Conservation (phyloP, 2,329 filamentous ascomycete species). For the Dothideomycetes sp. region DNA sequence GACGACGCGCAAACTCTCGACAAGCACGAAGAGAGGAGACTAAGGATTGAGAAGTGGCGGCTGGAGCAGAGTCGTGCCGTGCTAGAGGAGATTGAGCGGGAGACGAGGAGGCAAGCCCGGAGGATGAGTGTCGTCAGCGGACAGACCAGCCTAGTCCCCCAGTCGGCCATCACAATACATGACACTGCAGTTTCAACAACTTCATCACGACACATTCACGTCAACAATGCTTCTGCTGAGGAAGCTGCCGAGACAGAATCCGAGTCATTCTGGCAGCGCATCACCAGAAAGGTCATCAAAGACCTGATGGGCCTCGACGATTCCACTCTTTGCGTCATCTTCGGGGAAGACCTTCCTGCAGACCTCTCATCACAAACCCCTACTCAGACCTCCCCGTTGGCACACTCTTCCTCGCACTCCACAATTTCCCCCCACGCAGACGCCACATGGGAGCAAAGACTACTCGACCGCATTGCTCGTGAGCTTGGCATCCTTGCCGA, state of each 20-base stretch:
- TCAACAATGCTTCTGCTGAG: neutral
- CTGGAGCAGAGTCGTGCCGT: constrained; percentile 80
- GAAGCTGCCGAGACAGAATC: constrained; percentile 34
- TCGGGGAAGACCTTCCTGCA: constrained; percentile 63
- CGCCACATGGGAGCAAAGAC: constrained; percentile 58
- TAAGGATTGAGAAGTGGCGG: constrained; percentile 84
- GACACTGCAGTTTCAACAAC: neutral
- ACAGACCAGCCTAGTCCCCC: constrained; percentile 11
- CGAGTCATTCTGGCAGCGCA: constrained; percentile 65
- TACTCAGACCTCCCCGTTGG: constrained; percentile 20
- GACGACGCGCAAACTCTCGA: constrained; percentile 40
- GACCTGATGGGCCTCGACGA: constrained; percentile 91
- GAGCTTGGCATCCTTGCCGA: constrained; percentile 79
- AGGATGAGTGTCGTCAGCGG: constrained; percentile 49
- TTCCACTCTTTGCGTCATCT: constrained; percentile 68
- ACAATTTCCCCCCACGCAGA: constrained; percentile 23
- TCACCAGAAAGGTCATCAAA: constrained; percentile 76
- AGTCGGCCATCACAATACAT: neutral
- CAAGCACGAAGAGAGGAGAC: constrained; percentile 60
- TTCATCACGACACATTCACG: neutral
- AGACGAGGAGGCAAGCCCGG: constrained; percentile 55
- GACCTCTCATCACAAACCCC: constrained; percentile 22
- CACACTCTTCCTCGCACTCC: constrained; percentile 16
- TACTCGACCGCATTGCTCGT: constrained; percentile 73
- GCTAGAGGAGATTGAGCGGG: constrained; percentile 78